Evolutionary conservation across 2,329 filamentous ascomycete species (phyloP).

Genomic region (Chrysoporthe cubensis): DNA sequence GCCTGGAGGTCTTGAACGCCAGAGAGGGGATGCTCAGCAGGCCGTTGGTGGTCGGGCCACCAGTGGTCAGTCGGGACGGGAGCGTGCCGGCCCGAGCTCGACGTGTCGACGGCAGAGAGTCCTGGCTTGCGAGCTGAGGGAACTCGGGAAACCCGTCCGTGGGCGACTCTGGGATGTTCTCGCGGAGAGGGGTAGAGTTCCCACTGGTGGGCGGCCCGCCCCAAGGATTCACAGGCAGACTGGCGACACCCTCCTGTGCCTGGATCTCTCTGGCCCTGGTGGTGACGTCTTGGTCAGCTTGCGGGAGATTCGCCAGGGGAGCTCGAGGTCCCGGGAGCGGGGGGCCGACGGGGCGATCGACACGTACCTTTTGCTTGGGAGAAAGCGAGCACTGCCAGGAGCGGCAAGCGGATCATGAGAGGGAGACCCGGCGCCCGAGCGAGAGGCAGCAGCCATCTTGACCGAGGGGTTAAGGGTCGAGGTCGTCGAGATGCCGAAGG

Average conservation of each 20-base stretch:
- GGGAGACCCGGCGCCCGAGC: constrained; percentile 92
- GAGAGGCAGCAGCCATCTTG: constrained; percentile 63
- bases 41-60: constrained; percentile 66
- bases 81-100: constrained; percentile 91
- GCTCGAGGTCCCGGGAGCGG: neutral
- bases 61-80: constrained; percentile 87
- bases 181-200: constrained; percentile 92
- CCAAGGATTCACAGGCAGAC: constrained; percentile 75
- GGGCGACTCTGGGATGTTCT: constrained; percentile 96
- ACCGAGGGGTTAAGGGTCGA: constrained; percentile 57
- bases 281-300: constrained; percentile 29
- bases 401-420: constrained; percentile 80
- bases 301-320: neutral
- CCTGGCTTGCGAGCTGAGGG: constrained; percentile 69
- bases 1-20: constrained; percentile 78
- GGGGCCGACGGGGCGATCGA: neutral
- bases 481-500: constrained; percentile 68
- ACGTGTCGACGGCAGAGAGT: constrained; percentile 69
- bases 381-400: constrained; percentile 58
- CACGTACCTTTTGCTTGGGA: constrained; percentile 89
- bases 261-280: constrained; percentile 91
- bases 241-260: constrained; percentile 85
- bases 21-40: constrained; percentile 59
- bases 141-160: constrained; percentile 96
- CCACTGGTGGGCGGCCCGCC: constrained; percentile 95